phyloP scores from a whole-genome alignment of 352 stramenopile species.

The Hyaloperonospora brassicae region DNA sequence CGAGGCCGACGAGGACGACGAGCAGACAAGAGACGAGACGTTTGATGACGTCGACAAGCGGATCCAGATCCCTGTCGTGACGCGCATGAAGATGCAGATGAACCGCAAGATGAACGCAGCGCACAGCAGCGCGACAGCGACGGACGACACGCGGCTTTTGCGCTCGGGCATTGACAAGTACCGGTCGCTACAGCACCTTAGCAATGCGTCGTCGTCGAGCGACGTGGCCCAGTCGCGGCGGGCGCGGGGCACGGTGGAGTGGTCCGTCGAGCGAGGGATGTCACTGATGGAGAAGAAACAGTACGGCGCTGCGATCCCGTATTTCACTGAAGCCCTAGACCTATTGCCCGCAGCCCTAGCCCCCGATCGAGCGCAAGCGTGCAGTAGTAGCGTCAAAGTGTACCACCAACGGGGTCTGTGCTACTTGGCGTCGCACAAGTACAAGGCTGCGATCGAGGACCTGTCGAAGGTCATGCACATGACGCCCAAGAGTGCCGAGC shows the following conservation, averaged over 20 bases:
- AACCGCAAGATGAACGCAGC: slow-evolving; percentile 29
- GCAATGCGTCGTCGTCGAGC: slow-evolving; percentile 3
- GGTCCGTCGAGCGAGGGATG: slow-evolving; percentile 30
- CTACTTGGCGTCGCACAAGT: slow-evolving; percentile 46
- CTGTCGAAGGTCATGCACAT: slow-evolving; percentile 57
- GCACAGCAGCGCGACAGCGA: neutral
- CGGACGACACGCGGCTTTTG: slow-evolving; percentile 29
- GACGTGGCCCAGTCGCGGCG: neutral
- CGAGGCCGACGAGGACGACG: too few relatives aligned
- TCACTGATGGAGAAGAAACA: slow-evolving; percentile 50
- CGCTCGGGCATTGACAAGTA: slow-evolving; percentile 64
- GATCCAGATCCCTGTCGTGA: slow-evolving; percentile 62
- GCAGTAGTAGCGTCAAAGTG: slow-evolving; percentile 36
- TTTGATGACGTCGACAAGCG: slow-evolving; percentile 57
- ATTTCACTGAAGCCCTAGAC: slow-evolving; percentile 46
- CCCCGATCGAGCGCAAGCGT: slow-evolving; percentile 5
- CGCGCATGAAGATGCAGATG: slow-evolving; percentile 43
- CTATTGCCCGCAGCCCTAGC: slow-evolving; percentile 8
- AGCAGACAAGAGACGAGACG: slow-evolving; percentile 2
- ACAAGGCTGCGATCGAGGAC: slow-evolving; percentile 62
- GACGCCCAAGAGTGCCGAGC: slow-evolving; percentile 54
- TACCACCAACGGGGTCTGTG: slow-evolving; percentile 56
- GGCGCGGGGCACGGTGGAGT: slow-evolving; percentile 7
- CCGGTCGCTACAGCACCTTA: slow-evolving; percentile 38
- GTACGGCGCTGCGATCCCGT: slow-evolving; percentile 45